Conservation (phyloP, 208 protist species). For the Crithidia sp. region DNA sequence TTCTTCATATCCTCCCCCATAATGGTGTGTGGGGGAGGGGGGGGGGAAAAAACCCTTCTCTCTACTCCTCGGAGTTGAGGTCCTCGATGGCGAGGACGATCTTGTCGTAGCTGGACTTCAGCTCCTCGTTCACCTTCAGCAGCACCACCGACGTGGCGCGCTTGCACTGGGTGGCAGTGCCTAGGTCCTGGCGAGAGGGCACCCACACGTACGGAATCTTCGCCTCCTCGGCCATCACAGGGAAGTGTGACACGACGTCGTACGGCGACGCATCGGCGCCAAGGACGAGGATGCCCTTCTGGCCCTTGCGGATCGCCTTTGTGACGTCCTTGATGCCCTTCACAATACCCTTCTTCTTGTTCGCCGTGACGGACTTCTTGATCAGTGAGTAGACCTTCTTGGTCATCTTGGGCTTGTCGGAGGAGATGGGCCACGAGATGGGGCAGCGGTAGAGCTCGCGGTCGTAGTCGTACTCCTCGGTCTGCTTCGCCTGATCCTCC, state of each 20-base stretch:
- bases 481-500: conserved; percentile 46
- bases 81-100: conserved; percentile 89
- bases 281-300: conserved; percentile 91
- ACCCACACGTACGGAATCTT: conserved; percentile 95
- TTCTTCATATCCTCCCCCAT: too few relatives aligned
- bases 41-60: too few relatives aligned
- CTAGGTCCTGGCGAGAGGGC: conserved; percentile 91
- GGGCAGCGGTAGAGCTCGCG: conserved; percentile 93
- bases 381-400: conserved; percentile 95
- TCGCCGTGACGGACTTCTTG: conserved; percentile 88
- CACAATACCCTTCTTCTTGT: conserved; percentile 92
- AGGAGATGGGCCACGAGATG: conserved; percentile 89
- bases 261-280: conserved; percentile 93
- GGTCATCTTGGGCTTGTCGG: conserved; percentile 94
- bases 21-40: too few relatives aligned
- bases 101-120: conserved; percentile 90
- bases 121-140: conserved; percentile 82
- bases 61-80: conserved; percentile 74
- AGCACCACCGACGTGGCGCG: conserved; percentile 93
- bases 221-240: conserved; percentile 90
- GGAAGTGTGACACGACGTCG: conserved; percentile 95
- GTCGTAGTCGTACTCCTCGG: conserved; percentile 92
- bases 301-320: conserved; percentile 92
- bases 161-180: conserved; percentile 93
- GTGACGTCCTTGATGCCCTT: conserved; percentile 96